These are phyloP conservation scores for Wickerhamiella australiensis DNA, from an alignment of 805 yeast genomes.

Conservation along the genomic window DNA sequence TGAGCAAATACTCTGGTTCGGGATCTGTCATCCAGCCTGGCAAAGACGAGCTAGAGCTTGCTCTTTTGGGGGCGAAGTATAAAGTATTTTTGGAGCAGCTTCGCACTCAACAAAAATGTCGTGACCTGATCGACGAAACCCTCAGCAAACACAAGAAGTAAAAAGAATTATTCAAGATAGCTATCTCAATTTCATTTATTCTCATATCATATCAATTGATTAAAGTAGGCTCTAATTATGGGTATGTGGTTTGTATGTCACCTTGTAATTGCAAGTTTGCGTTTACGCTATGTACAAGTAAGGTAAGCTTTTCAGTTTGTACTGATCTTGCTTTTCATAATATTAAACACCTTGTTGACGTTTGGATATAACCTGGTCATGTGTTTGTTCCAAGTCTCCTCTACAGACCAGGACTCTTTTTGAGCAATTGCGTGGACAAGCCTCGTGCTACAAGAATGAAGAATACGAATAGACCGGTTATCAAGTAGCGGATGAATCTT, in stretches of 20 bases:
- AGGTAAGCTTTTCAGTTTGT: background rate
- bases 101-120: slow-evolving; percentile 61
- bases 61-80: slow-evolving; percentile 64
- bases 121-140: slow-evolving; percentile 40
- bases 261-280: too few relatives aligned
- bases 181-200: too few relatives aligned
- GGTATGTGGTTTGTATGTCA: too few relatives aligned
- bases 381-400: background rate
- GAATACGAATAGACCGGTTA: slow-evolving; percentile 2
- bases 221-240: too few relatives aligned
- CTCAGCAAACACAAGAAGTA: background rate
- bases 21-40: slow-evolving; percentile 71
- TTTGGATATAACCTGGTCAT: background rate
- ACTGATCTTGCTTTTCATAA: background rate
- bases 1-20: slow-evolving; percentile 72
- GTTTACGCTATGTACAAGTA: background rate
- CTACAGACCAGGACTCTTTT: background rate
- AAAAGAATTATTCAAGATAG: too few relatives aligned
- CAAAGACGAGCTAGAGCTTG: slow-evolving; percentile 33
- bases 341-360: background rate
- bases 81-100: slow-evolving; percentile 82
- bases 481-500: slow-evolving; percentile 1
- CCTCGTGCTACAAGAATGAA: background rate
- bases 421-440: background rate
- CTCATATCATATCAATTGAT: too few relatives aligned